Evolutionary conservation across 2,329 filamentous ascomycete genomes (phyloP).

Genomic region (Colletotrichum orchidophilum): DNA sequence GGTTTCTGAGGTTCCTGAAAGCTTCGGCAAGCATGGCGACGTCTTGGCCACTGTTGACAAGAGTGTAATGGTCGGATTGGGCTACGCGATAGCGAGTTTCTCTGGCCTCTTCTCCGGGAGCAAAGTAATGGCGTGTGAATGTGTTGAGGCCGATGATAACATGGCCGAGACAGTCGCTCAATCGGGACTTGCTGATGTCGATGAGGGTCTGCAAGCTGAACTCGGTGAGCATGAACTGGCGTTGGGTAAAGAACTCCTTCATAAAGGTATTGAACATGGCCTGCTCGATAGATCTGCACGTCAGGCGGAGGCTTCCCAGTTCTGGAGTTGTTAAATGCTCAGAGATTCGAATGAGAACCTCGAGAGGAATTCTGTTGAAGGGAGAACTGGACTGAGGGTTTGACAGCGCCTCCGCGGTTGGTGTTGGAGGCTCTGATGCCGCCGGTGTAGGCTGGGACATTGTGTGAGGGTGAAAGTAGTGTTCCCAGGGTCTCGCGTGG

Average conservation of each 20-base stretch:
- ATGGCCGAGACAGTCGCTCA: slow-evolving; percentile 51
- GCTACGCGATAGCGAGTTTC: slow-evolving; percentile 27
- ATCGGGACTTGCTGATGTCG: slow-evolving; percentile 59
- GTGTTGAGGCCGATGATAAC: slow-evolving; percentile 60
- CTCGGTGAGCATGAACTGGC: slow-evolving; percentile 71
- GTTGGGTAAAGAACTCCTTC: slow-evolving; percentile 71
- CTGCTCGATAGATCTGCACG: slow-evolving; percentile 64
- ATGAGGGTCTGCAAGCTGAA: slow-evolving; percentile 64
- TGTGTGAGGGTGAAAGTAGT: not conserved
- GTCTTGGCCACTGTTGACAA: slow-evolving; percentile 41
- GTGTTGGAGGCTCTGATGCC: not conserved
- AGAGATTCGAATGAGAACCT: slow-evolving; percentile 67
- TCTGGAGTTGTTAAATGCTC: slow-evolving; percentile 63
- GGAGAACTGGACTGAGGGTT: slow-evolving; percentile 17
- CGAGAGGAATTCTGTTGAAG: slow-evolving; percentile 59
- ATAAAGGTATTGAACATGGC: slow-evolving; percentile 65
- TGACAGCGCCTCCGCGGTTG: not conserved
- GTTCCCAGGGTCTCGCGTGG: not conserved
- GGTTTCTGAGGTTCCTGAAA: slow-evolving; percentile 61
- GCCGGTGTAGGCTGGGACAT: slow-evolving; percentile 18
- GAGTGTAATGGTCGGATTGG: not conserved
- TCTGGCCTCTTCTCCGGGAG: slow-evolving; percentile 25
- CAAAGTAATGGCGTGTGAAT: slow-evolving; percentile 33
- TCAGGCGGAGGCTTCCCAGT: slow-evolving; percentile 62
- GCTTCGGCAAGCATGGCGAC: slow-evolving; percentile 65